Evolutionary conservation across 164 flowering plant species (phyloP).

Genomic region (Sedum album): DNA sequence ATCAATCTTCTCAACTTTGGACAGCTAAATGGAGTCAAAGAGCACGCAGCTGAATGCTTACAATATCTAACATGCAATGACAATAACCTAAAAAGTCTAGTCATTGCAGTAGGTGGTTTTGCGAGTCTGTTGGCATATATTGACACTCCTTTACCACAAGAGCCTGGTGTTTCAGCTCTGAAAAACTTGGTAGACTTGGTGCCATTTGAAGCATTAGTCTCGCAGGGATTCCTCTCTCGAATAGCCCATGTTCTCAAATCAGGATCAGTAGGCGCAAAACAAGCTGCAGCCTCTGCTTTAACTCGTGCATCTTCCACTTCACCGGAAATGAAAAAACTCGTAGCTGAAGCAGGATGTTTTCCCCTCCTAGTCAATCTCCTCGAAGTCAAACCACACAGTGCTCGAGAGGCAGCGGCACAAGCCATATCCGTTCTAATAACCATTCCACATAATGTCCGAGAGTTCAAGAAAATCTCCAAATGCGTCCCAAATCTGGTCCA

Average conservation of each 20-base stretch:
- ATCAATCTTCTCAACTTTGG: slow-evolving; percentile 65
- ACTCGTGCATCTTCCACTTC: slow-evolving; percentile 45
- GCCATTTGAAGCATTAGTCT: slow-evolving; percentile 35
- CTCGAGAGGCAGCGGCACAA: slow-evolving; percentile 71
- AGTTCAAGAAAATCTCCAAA: slow-evolving; percentile 57
- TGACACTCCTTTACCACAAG: slow-evolving; percentile 75
- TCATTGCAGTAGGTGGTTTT: slow-evolving; percentile 65
- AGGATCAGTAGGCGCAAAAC: slow-evolving; percentile 73
- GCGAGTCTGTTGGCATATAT: slow-evolving; percentile 54
- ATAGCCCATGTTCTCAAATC: slow-evolving; percentile 64
- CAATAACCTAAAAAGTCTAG: slow-evolving; percentile 41
- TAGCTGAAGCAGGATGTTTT: slow-evolving; percentile 73
- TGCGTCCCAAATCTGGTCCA: slow-evolving; percentile 79
- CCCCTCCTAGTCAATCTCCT: slow-evolving; percentile 67
- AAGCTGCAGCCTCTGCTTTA: slow-evolving; percentile 68
- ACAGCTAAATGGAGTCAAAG: slow-evolving; percentile 59
- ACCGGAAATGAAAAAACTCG: slow-evolving; percentile 49
- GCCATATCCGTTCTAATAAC: slow-evolving; percentile 54
- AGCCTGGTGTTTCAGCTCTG: slow-evolving; percentile 78
- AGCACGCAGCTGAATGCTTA: slow-evolving; percentile 83
- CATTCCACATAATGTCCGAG: slow-evolving; percentile 47
- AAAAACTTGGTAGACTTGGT: slow-evolving; percentile 58
- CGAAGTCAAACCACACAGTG: slow-evolving; percentile 60
- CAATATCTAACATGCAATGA: slow-evolving; percentile 65
- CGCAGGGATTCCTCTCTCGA: slow-evolving; percentile 52